Conservation (phyloP, 2,329 filamentous ascomycete species). For the Dactylellina cionopaga region DNA sequence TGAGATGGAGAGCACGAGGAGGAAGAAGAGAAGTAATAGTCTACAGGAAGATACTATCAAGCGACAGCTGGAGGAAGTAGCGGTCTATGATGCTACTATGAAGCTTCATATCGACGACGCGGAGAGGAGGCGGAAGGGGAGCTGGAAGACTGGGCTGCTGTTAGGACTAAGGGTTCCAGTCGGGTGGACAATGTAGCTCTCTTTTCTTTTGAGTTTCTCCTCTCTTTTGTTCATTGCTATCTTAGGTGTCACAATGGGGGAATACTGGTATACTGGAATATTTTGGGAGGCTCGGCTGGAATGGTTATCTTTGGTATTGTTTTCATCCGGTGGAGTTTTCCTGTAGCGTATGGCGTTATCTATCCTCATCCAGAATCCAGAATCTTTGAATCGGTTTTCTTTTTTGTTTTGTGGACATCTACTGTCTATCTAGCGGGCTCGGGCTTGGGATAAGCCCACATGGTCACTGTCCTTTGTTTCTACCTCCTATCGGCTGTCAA, state of each 20-base stretch:
- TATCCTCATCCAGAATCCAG: too few relatives aligned
- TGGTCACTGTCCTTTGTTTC: neutral
- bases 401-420: neutral
- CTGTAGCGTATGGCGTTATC: slow-evolving; percentile 24
- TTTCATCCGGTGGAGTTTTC: neutral
- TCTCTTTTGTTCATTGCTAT: neutral
- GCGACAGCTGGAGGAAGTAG: slow-evolving; percentile 29
- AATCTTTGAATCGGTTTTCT: too few relatives aligned
- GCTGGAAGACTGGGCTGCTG: slow-evolving; percentile 31
- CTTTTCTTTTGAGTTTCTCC: neutral
- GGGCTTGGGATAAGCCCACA: neutral
- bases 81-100: slow-evolving; percentile 32
- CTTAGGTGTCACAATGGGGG: slow-evolving; percentile 7
- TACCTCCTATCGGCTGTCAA: neutral
- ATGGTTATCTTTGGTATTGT: neutral
- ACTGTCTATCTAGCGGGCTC: neutral
- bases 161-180: slow-evolving; percentile 32
- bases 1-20: slow-evolving; percentile 5
- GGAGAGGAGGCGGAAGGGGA: slow-evolving; percentile 21
- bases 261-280: neutral
- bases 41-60: slow-evolving; percentile 13
- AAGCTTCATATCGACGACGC: slow-evolving; percentile 24
- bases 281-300: neutral
- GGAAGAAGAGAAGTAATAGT: slow-evolving; percentile 22
- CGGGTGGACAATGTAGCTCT: slow-evolving; percentile 39